Conservation (phyloP, 2,329 filamentous ascomycete species). For the Verticillium nonalfalfae region DNA sequence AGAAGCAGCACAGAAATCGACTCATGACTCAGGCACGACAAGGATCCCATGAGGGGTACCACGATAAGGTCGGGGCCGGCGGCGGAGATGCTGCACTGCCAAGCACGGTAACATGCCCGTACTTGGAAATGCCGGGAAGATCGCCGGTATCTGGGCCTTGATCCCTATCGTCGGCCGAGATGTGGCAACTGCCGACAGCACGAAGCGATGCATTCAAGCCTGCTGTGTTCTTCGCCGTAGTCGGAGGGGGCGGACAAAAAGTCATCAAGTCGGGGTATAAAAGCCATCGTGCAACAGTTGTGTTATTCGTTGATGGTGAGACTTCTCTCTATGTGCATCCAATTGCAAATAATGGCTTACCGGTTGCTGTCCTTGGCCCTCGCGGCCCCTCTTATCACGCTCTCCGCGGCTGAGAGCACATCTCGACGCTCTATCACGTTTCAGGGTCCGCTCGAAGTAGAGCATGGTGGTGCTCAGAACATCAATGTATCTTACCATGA, state of each 20-base stretch:
- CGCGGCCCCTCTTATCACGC: neutral
- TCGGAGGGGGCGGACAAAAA: neutral
- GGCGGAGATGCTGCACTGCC: neutral
- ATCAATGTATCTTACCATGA: constrained; percentile 14
- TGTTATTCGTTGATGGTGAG: no score
- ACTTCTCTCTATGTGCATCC: no score
- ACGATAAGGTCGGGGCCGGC: neutral
- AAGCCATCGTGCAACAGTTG: neutral
- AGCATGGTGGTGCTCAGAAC: constrained; percentile 12
- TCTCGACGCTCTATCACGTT: neutral
- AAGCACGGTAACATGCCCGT: neutral
- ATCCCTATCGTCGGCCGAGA: neutral
- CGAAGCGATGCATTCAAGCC: neutral
- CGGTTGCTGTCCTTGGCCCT: neutral
- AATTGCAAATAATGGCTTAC: neutral
- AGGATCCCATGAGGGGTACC: neutral
- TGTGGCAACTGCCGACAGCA: neutral
- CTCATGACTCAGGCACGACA: neutral
- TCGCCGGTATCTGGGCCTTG: neutral
- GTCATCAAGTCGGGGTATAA: neutral
- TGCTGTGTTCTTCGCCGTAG: neutral
- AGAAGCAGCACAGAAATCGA: neutral
- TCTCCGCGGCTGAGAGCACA: neutral
- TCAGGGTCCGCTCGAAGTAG: constrained; percentile 6
- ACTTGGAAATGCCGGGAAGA: neutral